Base-by-base conservation (phyloP, 805 yeast species). In the Komagataella pastoris region DNA sequence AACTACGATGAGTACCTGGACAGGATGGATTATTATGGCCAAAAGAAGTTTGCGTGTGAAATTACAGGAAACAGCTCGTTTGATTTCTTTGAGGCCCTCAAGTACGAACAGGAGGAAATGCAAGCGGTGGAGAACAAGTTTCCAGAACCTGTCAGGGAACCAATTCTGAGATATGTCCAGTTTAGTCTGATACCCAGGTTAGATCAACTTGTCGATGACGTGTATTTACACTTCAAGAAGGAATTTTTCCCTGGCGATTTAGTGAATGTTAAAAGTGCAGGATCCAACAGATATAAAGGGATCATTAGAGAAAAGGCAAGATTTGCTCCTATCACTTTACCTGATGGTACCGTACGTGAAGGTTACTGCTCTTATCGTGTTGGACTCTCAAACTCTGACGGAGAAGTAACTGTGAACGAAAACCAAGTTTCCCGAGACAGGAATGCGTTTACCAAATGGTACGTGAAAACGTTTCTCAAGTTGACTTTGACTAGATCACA, bases 201-300 rank as follows among this genome's bases (percentile, higher is more conserved):
- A 50, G 98, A 91, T 64, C 80, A 79, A 54, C 73, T 93, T 44
- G 96, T 90, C 3, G 99, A 93, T 66, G 84, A 83, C 54, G 89
- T 91, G 17, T 91, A 89, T 62, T 68, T 75, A 54, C 74, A 73
- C 50, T 87, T 91, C 70, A 85, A 85, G 56, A 77, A 75, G 55
- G 95, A 89, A 60, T 93, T 81, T 61, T 93, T 85, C 62, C 97
- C 97, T 0, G 97, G 97, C 7, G 99, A 93, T 65, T 72, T 73
- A 17, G 93, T 89, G 5, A 76, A 74, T 55, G 78, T 89, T 46
- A 79, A 73, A 55, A 65, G 70, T 23, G 58, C 64, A 12, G 71
- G 70, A 30, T 74, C 72, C 10, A 77, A 73, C 50, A 64, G 69
- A 51, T 59, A 67, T 46, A 69, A 76, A 49, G 89, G 90, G 46